A percentile compares a stretch with the other conserved stretches of the same genome.
phyloP scores from a whole-genome alignment of 2,329 filamentous ascomycete genomes.

The Neopestalotiopsis clavispora region DNA sequence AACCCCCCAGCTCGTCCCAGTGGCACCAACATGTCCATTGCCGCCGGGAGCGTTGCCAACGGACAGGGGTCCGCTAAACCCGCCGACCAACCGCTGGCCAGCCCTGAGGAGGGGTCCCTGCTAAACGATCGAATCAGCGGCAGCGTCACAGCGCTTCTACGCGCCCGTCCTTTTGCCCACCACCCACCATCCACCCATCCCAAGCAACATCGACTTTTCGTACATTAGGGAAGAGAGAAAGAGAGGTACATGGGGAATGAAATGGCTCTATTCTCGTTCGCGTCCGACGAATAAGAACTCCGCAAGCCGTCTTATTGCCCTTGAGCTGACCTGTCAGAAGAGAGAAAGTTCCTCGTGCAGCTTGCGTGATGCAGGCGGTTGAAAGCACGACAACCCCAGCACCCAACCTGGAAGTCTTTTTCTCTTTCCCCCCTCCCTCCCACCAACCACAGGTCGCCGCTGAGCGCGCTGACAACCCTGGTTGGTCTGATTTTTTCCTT shows the following conservation, averaged over 20 bases:
- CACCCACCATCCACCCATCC: neutral
- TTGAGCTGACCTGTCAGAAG: neutral
- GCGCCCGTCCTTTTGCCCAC: neutral
- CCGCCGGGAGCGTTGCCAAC: conserved; percentile 13
- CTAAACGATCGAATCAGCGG: conserved; percentile 15
- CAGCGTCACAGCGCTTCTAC: conserved; percentile 16
- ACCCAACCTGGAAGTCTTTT: neutral
- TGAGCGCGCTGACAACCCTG: conserved; percentile 11
- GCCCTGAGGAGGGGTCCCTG: neutral
- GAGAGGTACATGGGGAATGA: neutral
- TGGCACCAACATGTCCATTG: conserved; percentile 9
- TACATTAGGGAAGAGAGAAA: neutral
- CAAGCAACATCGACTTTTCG: neutral
- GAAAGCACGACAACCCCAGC: neutral
- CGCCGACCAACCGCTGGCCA: conserved; percentile 9
- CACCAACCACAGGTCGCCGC: conserved; percentile 10
- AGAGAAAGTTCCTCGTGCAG: neutral
- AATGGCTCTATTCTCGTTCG: conserved; percentile 8
- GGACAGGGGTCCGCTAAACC: conserved; percentile 6
- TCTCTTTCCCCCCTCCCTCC: neutral
- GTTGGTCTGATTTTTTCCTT: conserved; percentile 4
- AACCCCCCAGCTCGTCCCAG: neutral
- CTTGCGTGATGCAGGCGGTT: conserved; percentile 16
- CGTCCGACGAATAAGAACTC: conserved; percentile 2
- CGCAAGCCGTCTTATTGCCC: neutral